Evolutionary conservation across 352 stramenopile genomes (phyloP), one percentile per base, ranked within the genome.

Genomic region (Phytophthora pini): DNA sequence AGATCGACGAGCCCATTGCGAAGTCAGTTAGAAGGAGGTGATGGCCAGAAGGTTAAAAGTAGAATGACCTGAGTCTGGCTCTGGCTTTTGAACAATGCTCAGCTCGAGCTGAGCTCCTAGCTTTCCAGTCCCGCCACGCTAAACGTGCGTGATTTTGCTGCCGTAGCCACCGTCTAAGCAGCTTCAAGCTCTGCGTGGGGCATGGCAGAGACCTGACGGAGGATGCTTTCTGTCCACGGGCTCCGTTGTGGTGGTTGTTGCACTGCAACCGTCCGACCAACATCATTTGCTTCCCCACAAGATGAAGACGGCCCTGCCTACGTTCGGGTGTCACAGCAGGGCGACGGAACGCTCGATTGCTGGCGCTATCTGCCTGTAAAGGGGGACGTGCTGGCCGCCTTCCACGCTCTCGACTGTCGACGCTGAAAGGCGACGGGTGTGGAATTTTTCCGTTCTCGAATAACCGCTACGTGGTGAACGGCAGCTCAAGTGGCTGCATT

Each of bases 251-350:
- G 51, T 27, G 13, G 52, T 62, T 47, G 61, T 53, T 61, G 54
- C 47, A 29, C 26, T 27, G 39, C 29, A 34, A 36, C 36, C 11
- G 45, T 29, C 13, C 41, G 26, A 45, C 7, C 43, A 39, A 46
- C 45, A 47, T 68, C 61, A 57, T 52, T 63, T 68, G 40, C 60
- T 40, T 61, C 48, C 58, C 50, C 54, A 49, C 32, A 13, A 65
- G 4, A 50, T 57, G 45, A 44, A 48, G 53, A 47, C 44, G 55
- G 60, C 22, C 61, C 61, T 27, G 54, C 38, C 61, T 69, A 69
- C 61, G 61, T 64, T 39, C 61, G 38, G 45, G 55, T 64, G 61
- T 45, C 46, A 40, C 52, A 57, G 31, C 41, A 44, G 43, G 32
- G 46, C 53, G 53, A 56, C 27, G 36, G 46, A 58, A 48, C 51